A percentile compares a stretch with the other conserved stretches of the same genome.
Evolutionary conservation across 2,329 filamentous ascomycete species (phyloP).

Genomic region (Lithohypha guttulata): DNA sequence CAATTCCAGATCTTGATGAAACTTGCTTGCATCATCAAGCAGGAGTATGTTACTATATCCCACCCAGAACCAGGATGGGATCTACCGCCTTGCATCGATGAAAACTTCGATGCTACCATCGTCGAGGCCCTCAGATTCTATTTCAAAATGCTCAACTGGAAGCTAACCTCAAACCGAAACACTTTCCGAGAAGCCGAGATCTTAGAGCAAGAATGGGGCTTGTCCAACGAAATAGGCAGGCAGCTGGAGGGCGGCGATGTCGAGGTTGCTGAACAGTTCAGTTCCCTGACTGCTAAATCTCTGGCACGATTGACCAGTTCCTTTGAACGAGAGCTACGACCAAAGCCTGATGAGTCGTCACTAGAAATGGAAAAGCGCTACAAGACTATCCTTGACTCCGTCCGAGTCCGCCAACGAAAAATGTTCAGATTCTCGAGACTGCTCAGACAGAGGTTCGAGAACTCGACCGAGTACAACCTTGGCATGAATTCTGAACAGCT

Average conservation of each 20-base stretch:
- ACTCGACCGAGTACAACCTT: conserved; percentile 89
- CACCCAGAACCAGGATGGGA: conserved; percentile 89
- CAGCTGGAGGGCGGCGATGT: conserved; percentile 89
- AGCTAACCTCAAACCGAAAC: conserved; percentile 93
- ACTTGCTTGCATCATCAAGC: conserved; percentile 84
- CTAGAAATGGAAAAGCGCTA: conserved; percentile 94
- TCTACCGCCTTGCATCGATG: conserved; percentile 87
- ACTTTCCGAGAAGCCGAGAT: conserved; percentile 98
- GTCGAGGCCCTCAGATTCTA: conserved; percentile 93
- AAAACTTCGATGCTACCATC: conserved; percentile 86
- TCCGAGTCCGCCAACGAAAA: conserved; percentile 90
- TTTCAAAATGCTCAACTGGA: conserved; percentile 98
- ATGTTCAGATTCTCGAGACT: conserved; percentile 89
- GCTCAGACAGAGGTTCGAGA: conserved; percentile 87
- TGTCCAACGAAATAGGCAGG: conserved; percentile 84
- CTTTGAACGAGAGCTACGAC: conserved; percentile 82
- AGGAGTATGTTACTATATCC: conserved; percentile 73
- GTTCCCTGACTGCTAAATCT: conserved; percentile 82
- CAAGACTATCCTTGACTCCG: conserved; percentile 89
- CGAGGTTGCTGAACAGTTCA: conserved; percentile 94
- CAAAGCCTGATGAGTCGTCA: conserved; percentile 70
- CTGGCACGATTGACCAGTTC: conserved; percentile 77
- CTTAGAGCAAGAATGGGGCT: conserved; percentile 94
- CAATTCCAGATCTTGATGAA: conserved; percentile 91
- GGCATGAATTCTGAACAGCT: conserved; percentile 58